Evolutionary conservation across 2,329 filamentous ascomycete species (phyloP).

Genomic region (Phoma sp.): DNA sequence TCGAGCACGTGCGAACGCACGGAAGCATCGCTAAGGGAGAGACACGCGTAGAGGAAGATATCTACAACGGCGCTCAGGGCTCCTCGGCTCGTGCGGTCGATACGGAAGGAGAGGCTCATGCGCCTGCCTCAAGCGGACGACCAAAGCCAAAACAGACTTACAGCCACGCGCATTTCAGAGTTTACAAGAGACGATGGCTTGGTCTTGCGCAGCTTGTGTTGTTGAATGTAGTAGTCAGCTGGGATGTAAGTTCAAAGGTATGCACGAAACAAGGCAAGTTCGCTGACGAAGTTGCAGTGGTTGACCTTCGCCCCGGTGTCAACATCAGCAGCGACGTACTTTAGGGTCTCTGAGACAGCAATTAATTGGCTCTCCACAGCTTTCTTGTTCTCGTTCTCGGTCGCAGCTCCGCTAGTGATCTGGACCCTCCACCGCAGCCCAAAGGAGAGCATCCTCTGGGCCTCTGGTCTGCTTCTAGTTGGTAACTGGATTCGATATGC

Average conservation of each 20-base stretch:
- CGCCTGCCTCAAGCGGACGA: background rate
- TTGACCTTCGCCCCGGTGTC: slow-evolving; percentile 89
- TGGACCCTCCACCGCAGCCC: slow-evolving; percentile 81
- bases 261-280: background rate
- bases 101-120: background rate
- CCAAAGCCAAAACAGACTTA: slow-evolving; percentile 27
- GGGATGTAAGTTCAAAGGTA: slow-evolving; percentile 75
- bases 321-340: slow-evolving; percentile 74
- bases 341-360: slow-evolving; percentile 71
- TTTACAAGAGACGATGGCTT: slow-evolving; percentile 89
- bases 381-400: slow-evolving; percentile 84
- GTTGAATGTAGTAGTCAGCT: slow-evolving; percentile 90
- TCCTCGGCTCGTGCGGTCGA: slow-evolving; percentile 9
- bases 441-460: slow-evolving; percentile 74
- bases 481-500: slow-evolving; percentile 94
- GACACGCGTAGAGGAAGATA: slow-evolving; percentile 1
- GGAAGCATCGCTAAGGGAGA: slow-evolving; percentile 4
- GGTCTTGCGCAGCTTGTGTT: slow-evolving; percentile 82
- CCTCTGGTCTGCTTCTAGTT: slow-evolving; percentile 74
- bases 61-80: background rate
- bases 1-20: slow-evolving; percentile 4
- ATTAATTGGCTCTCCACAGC: slow-evolving; percentile 94
- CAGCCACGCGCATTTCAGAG: slow-evolving; percentile 48
- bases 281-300: slow-evolving; percentile 64
- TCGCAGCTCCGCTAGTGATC: slow-evolving; percentile 71